Conservation (phyloP, 495 filamentous ascomycete genomes). For the Aspergillus saccharolyticus region DNA sequence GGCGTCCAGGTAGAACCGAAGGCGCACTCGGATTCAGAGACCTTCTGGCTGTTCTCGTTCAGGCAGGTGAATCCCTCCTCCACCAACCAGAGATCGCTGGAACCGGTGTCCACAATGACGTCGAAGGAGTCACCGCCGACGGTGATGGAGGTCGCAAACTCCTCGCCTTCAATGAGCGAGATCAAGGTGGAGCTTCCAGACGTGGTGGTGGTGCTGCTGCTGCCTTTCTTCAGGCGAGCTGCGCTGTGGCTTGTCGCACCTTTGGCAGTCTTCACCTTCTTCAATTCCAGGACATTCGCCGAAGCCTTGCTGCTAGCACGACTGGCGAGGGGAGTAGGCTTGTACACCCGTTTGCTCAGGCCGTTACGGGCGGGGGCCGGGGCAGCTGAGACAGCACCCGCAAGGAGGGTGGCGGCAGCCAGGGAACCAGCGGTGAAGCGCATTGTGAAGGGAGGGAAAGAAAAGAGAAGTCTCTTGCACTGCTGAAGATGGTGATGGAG, state of each 20-base stretch:
- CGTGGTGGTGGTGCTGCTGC: background rate
- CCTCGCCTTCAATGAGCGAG: slow-evolving; percentile 4
- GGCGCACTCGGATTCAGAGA: slow-evolving; percentile 35
- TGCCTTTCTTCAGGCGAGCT: background rate
- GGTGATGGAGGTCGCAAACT: slow-evolving; percentile 3
- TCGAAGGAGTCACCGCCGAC: slow-evolving; percentile 29
- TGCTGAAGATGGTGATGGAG: background rate
- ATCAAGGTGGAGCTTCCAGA: slow-evolving; percentile 1
- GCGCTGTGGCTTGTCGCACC: background rate
- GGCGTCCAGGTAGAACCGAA: slow-evolving; percentile 45
- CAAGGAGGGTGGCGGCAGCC: background rate
- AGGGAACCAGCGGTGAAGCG: background rate
- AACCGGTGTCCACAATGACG: slow-evolving; percentile 55
- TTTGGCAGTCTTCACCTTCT: background rate
- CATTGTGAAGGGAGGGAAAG: background rate
- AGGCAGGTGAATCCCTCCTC: slow-evolving; percentile 45
- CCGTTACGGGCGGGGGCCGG: background rate
- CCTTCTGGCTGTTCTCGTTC: slow-evolving; percentile 18
- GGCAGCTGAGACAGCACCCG: background rate
- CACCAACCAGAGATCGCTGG: slow-evolving; percentile 56
- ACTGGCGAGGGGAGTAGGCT: background rate
- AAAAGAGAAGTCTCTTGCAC: background rate
- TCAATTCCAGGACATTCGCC: background rate
- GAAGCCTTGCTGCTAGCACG: background rate
- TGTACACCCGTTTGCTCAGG: background rate